Percentiles rank a stretch among this genome's conserved stretches.
Conservation (phyloP, 2,329 filamentous ascomycete species). For the Pezicula carpinea region DNA sequence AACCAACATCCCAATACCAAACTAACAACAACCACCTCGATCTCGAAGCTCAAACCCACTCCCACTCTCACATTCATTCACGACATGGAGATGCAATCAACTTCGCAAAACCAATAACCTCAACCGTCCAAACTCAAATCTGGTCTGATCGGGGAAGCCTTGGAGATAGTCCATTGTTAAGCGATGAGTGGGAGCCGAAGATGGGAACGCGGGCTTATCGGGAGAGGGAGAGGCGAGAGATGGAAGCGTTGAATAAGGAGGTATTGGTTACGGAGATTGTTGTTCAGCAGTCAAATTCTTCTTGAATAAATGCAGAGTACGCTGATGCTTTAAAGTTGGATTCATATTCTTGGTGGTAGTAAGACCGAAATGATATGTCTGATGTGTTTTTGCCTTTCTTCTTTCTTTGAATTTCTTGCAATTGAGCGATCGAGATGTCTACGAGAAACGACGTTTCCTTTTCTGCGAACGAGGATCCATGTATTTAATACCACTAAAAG, state of each 20-base stretch:
- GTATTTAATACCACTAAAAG: no score
- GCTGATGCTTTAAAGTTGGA: no score
- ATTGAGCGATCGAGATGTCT: no score
- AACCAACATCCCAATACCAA: background rate
- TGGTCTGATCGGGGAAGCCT: background rate
- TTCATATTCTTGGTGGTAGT: no score
- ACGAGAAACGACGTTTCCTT: no score
- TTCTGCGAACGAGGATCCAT: no score
- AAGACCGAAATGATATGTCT: no score
- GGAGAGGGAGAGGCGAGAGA: slow-evolving; percentile 14
- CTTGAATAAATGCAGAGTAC: no score
- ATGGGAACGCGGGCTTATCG: slow-evolving; percentile 20
- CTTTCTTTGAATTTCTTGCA: no score
- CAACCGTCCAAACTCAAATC: slow-evolving; percentile 3
- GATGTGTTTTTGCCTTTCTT: no score
- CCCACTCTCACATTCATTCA: background rate
- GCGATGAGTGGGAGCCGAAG: slow-evolving; percentile 10
- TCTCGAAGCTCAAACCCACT: slow-evolving; percentile 3
- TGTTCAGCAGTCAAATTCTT: no score
- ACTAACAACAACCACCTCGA: slow-evolving; percentile 1
- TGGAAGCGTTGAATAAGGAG: background rate
- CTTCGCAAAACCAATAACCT: background rate
- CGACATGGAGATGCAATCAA: background rate
- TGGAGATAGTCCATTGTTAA: background rate
- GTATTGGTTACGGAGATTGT: no score